These are phyloP conservation scores for Neofusicoccum sp. DNA, from an alignment of 2,329 filamentous ascomycete species.

Conservation along the genomic window DNA sequence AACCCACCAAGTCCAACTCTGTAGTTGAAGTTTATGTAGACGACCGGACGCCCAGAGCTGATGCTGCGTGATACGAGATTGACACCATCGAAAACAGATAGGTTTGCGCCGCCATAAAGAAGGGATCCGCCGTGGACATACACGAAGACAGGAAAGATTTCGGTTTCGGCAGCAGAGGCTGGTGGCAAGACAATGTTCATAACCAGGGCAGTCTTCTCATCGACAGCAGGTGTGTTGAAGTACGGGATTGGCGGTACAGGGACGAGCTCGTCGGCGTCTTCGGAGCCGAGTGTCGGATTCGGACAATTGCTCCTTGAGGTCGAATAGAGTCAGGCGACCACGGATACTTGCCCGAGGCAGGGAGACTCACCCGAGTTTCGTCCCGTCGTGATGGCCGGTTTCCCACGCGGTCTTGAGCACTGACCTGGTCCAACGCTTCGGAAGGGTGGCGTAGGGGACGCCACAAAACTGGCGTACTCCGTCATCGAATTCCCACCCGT, in stretches of 20 bases:
- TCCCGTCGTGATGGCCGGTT: background rate
- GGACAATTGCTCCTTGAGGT: too few relatives aligned
- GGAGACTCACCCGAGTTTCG: background rate
- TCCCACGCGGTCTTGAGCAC: background rate
- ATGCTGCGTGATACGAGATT: slow-evolving; percentile 22
- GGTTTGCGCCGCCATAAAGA: slow-evolving; percentile 16
- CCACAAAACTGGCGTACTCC: background rate
- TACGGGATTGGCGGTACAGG: background rate
- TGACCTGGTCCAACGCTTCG: background rate
- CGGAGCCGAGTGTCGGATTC: background rate
- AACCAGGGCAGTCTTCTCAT: background rate
- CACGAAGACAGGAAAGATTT: slow-evolving; percentile 40
- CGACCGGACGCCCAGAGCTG: slow-evolving; percentile 53
- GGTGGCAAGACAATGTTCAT: background rate
- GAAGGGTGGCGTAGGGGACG: background rate
- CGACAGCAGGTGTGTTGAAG: background rate
- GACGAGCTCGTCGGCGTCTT: background rate
- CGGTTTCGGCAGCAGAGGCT: background rate
- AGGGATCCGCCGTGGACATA: slow-evolving; percentile 19
- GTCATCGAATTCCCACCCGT: too few relatives aligned
- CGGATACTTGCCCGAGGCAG: too few relatives aligned
- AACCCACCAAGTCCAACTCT: slow-evolving; percentile 74
- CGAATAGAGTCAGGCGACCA: too few relatives aligned
- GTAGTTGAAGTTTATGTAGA: slow-evolving; percentile 78
- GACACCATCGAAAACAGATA: slow-evolving; percentile 30